Conservation (phyloP, 164 flowering plant genomes). For the Liriodendron chinense region DNA sequence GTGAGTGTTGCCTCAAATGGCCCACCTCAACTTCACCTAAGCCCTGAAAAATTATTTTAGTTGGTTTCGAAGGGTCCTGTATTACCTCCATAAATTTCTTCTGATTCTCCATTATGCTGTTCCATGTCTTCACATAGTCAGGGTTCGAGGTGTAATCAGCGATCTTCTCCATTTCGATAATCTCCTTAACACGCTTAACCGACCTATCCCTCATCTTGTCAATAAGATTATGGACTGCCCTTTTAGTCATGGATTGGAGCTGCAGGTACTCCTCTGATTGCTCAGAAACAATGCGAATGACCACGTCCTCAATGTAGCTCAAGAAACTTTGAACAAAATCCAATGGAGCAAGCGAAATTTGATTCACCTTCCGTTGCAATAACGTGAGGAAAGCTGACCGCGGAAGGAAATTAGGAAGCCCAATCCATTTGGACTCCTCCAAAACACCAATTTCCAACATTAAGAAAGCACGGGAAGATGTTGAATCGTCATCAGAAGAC, state of each 20-base stretch:
- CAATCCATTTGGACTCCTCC: slow-evolving; percentile 32
- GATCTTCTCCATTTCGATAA: slow-evolving; percentile 36
- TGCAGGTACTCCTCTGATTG: slow-evolving; percentile 29
- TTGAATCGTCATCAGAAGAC: not conserved
- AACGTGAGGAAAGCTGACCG: slow-evolving; percentile 20
- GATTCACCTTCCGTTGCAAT: slow-evolving; percentile 16
- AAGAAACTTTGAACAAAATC: slow-evolving; percentile 18
- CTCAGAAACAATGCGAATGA: slow-evolving; percentile 12
- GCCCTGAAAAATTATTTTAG: not conserved
- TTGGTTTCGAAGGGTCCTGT: not conserved
- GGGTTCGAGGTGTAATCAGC: slow-evolving; percentile 36
- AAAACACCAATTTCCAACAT: slow-evolving; percentile 29
- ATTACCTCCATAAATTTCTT: slow-evolving; percentile 4
- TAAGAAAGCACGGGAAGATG: slow-evolving; percentile 8
- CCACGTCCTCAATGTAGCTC: slow-evolving; percentile 19
- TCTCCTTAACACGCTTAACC: slow-evolving; percentile 18
- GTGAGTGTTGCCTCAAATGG: slow-evolving; percentile 15
- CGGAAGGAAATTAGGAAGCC: slow-evolving; percentile 40
- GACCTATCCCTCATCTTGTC: slow-evolving; percentile 19
- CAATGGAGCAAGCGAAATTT: slow-evolving; percentile 6
- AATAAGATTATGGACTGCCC: slow-evolving; percentile 23
- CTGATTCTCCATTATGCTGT: slow-evolving; percentile 15
- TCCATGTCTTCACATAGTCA: slow-evolving; percentile 23
- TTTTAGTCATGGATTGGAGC: slow-evolving; percentile 10
- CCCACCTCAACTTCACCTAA: slow-evolving; percentile 21